Evolutionary conservation across 805 yeast genomes (phyloP), one percentile per base, ranked within the genome.

Genomic region (Danielia oregonensis): DNA sequence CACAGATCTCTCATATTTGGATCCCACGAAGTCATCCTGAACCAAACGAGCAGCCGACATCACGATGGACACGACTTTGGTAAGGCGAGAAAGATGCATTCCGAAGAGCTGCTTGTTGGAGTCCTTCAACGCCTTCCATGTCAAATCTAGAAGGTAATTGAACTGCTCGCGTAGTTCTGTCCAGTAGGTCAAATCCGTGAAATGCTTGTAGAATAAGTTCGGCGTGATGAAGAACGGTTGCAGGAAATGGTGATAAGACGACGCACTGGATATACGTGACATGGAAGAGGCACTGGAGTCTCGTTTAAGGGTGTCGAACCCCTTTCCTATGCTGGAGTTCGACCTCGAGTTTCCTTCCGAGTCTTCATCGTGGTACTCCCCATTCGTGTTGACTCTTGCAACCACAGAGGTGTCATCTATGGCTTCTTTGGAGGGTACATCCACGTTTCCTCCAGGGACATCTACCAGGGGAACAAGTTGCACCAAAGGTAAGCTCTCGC

Each of bases 131-230:
- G 82, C 71, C 33, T 72, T 76, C 32, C 69, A 54, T 0, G 78
- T 57, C 37, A 73, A 52, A 17, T 71, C 74, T 10, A 79, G 56
- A 29, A 74, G 63, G 43, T 63, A 70, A 11, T 67, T 55, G 30
- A 79, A 68, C 5, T 68, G 63, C 31, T 70, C 72, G 28, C 67
- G 62, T 26, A 81, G 54, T 15, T 70, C 76, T 3, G 74, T 63
- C 91, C 91, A 84, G 8, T 67, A 64, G 14, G 66, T 60, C 16
- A 81, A 61, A 52, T 84, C 91, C 8, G 72, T 57, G 9, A 78
- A 72, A 38, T 79, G 79, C 36, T 67, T 67, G 50, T 79, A 80
- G 51, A 82, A 82, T 7, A 76, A 49, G 6, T 57, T 56, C 4
- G 63, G 59, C 44, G 62, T 49, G 13, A 63, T 47, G 48, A 61